Conservation (phyloP, 441 rosid species). For the Corymbia calophylla region DNA sequence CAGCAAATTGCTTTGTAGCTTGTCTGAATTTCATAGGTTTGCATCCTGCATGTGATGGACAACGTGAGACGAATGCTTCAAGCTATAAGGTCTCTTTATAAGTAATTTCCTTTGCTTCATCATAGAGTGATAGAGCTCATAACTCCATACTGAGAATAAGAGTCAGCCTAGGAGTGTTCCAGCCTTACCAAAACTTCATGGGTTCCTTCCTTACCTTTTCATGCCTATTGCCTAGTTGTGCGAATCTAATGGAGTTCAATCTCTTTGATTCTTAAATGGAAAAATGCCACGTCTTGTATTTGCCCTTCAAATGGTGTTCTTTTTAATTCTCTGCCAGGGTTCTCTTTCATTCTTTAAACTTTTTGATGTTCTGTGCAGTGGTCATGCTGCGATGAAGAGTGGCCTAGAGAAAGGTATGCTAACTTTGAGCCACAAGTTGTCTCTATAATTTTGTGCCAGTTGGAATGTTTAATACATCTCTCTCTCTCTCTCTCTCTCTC, state of each 20-base stretch:
- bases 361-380: neutral
- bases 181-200: neutral
- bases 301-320: neutral
- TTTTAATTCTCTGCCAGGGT: neutral
- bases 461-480: neutral
- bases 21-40: neutral
- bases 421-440: neutral
- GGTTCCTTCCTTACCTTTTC: neutral
- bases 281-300: neutral
- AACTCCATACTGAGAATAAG: neutral
- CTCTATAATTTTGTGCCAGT: neutral
- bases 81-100: neutral
- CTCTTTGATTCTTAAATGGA: neutral
- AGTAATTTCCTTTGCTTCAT: neutral
- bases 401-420: neutral
- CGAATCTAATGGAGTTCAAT: neutral
- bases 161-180: neutral
- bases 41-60: neutral
- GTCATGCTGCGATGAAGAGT: neutral
- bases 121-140: neutral
- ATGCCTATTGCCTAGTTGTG: neutral
- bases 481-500: neutral
- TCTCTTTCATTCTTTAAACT: neutral
- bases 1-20: neutral
- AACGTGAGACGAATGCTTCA: neutral